Base-by-base conservation (phyloP, 1,139 yeast species). In the Spathaspora jeffriesii region DNA sequence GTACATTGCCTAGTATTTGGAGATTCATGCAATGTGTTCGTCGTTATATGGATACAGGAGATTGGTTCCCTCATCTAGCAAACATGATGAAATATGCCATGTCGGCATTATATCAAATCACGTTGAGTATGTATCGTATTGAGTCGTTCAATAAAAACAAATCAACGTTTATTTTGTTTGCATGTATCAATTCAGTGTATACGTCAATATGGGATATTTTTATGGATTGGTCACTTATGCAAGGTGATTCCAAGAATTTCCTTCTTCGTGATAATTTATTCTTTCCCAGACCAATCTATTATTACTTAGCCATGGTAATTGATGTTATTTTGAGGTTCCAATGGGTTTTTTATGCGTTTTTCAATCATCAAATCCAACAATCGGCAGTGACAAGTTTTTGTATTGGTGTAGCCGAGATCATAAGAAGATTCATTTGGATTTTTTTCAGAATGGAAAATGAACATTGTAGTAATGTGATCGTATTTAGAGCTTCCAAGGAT, bases 41-140 rank as follows among this genome's bases (percentile, higher is more conserved):
- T 57, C 96, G 99, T 78, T 93, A 79, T 63, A 81, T 85, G 44
- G 99, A 93, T 61, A 87, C 97, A 0, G 93, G 96, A 1, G 97
- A 92, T 60, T 85, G 92, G 88, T 95, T 93, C 62, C 99, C 99
- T 1, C 99, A 93, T 75, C 69, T 93, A 51, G 93, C 96, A n/a
- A 93, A 93, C 60, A 89, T 90, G 76, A 59, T 74, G 40, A 93
- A 93, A 64, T 93, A 92, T 63, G 61, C 78, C 1, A 67, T 86
- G 31, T 79, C 91, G 2, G 78, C 88, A 2, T 55, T 80, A 22
- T 90, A 88, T 65, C 85, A 88, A 64, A 80, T 84, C 58, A 71
- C 86, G n/a, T 71, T 93, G 54, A 88, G 96, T 67, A 70, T 86
- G 27, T 92, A 90, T 62, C 80, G 99, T 56, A 87, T 89, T 45